Percentiles rank a stretch among this genome's conserved stretches.
Conservation (phyloP, 2,329 filamentous ascomycete species). For the Nakataea oryzae region DNA sequence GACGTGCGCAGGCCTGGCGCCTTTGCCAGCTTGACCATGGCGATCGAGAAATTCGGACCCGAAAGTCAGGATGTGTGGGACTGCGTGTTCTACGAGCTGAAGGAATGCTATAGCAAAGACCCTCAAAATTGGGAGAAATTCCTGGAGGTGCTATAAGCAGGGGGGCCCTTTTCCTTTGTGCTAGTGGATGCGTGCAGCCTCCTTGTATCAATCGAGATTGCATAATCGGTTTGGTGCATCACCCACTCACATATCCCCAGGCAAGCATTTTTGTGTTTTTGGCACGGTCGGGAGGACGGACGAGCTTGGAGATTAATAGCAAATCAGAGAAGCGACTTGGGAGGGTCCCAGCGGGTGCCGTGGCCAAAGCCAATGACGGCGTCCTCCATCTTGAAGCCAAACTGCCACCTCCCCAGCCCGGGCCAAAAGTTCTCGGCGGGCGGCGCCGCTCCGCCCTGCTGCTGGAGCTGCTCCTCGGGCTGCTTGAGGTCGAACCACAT, state of each 20-base stretch:
- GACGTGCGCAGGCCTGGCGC: not conserved
- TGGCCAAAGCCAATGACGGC: slow-evolving; percentile 17
- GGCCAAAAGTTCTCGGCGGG: slow-evolving; percentile 35
- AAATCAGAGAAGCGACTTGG: not conserved
- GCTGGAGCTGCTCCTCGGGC: slow-evolving; percentile 15
- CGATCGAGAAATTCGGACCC: not conserved
- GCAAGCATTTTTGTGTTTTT: too few species aligned
- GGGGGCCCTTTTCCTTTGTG: too few species aligned
- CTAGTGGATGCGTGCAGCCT: too few species aligned
- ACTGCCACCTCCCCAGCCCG: slow-evolving; percentile 30
- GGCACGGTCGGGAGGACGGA: too few species aligned
- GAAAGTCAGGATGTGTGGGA: not conserved
- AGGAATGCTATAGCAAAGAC: not conserved
- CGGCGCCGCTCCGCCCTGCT: slow-evolving; percentile 1
- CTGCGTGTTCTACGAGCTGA: not conserved
- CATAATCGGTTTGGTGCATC: too few species aligned
- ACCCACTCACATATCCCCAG: too few species aligned
- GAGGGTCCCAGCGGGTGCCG: slow-evolving; percentile 9
- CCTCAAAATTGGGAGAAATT: not conserved
- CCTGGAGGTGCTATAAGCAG: not conserved
- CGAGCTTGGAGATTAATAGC: not conserved
- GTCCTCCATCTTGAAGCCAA: slow-evolving; percentile 28
- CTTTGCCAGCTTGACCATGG: slow-evolving; percentile 10
- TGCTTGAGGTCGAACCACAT: slow-evolving; percentile 38
- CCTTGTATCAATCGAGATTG: too few species aligned